Evolutionary conservation across 345 rosid species (phyloP).

Genomic region (Gynandropsis gynandra): DNA sequence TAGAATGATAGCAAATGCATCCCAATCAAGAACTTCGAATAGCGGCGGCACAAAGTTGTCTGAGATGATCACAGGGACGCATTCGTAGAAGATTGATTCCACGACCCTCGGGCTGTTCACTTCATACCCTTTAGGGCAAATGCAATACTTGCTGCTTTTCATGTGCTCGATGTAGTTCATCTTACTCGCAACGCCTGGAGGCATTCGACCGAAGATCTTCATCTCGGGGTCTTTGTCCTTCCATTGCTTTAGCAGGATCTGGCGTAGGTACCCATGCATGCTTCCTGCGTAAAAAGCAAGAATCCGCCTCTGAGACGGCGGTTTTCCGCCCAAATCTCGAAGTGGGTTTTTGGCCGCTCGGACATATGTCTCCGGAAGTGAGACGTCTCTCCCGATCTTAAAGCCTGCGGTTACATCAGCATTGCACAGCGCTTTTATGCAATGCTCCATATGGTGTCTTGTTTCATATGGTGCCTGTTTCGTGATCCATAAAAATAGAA

Average conservation of each 20-base stretch:
- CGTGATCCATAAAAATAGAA: not conserved
- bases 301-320: constrained; percentile 49
- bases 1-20: constrained; percentile 55
- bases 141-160: constrained; percentile 90
- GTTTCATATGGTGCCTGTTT: constrained; percentile 95
- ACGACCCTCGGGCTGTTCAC: constrained; percentile 96
- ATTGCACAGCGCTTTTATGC: constrained; percentile 93
- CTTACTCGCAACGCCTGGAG: constrained; percentile 84
- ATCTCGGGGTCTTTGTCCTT: constrained; percentile 75
- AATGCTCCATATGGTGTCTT: constrained; percentile 94
- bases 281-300: constrained; percentile 93
- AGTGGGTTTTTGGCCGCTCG: constrained; percentile 89
- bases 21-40: constrained; percentile 82
- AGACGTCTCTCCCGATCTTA: constrained; percentile 92
- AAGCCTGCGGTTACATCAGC: constrained; percentile 80
- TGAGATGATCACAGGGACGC: constrained; percentile 80
- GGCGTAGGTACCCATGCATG: constrained; percentile 76
- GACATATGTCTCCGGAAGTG: constrained; percentile 90
- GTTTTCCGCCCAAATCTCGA: constrained; percentile 84
- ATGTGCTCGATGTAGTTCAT: constrained; percentile 83
- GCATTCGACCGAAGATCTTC: constrained; percentile 79
- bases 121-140: constrained; percentile 86
- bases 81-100: constrained; percentile 81
- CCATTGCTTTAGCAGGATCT: constrained; percentile 66
- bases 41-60: constrained; percentile 91